Evolutionary conservation across 768 basidiomycete species (phyloP), one percentile per base, ranked within the genome.

Genomic region (Trametes sanguinea): DNA sequence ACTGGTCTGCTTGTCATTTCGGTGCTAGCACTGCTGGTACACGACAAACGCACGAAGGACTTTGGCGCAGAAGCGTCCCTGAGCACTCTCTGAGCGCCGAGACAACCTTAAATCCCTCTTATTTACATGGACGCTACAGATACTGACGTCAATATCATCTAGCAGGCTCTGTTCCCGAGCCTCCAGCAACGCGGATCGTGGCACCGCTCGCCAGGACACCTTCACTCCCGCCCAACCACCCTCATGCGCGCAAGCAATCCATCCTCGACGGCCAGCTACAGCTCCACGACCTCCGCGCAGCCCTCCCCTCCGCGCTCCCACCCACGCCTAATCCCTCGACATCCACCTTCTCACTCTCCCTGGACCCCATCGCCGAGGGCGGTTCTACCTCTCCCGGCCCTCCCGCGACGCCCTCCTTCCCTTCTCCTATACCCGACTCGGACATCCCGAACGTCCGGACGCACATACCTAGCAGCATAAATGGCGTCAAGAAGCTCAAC

Each of bases 241-340:
- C 90, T 0, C 90, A 92, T 63, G 90, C 88, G 0, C 84, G 90
- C 37, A 92, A 92, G 71, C 78, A 84, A 17, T 92, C 90, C 16
- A 73, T 90, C 3, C 60, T 85, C 10, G 86, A 88, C 65, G 83
- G 82, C 1, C 77, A 76, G 16, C 57, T 75, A 6, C 74, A 74
- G 47, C 54, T 77, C 29, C 71, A 74, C 37, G 74, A 74, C 40
- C 32, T 67, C 40, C 51, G 51, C 4, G 50, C 54, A 6, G 11
- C 6, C 64, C 67, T 8, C 27, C 55, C 61, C 13, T 65, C 67
- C 11, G 60, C 72, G 13, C 52, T 62, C 10, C 50, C 67, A 4
- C 65, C 68, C n/a, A 66, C 72, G 1, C 69, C 70, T 6, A 72
- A 68, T 54, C 66, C 74, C 1, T 73, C 75, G 9, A 62, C 72